Evolutionary conservation across 345 rosid species (phyloP).

Genomic region (Gossypium mustelinum): DNA sequence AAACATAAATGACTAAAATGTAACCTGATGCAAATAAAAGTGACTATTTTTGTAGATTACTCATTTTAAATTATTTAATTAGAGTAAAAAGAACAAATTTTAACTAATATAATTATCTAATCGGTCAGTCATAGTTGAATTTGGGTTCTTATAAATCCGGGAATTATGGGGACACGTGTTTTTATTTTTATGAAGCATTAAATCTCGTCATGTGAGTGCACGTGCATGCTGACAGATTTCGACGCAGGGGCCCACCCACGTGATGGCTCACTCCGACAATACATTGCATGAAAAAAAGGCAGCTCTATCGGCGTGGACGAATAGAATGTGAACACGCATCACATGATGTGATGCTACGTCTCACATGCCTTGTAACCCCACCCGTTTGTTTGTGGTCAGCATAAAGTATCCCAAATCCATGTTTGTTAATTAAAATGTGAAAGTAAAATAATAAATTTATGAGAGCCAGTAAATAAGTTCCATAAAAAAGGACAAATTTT

Average conservation of each 20-base stretch:
- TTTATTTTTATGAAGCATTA: background rate
- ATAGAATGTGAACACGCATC: slow-evolving; percentile 13
- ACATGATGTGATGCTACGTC: slow-evolving; percentile 9
- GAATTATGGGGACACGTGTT: slow-evolving; percentile 20
- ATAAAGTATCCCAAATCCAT: background rate
- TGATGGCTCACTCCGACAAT: slow-evolving; percentile 13
- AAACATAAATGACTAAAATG: too few species aligned
- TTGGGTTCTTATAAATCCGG: slow-evolving; percentile 26
- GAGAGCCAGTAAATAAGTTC: background rate
- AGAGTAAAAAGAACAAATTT: too few species aligned
- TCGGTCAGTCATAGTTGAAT: slow-evolving; percentile 30
- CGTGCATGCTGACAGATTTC: slow-evolving; percentile 45
- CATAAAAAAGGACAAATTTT: background rate
- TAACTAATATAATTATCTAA: background rate
- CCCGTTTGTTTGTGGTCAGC: background rate
- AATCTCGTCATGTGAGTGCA: slow-evolving; percentile 55
- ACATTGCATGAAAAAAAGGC: slow-evolving; percentile 3
- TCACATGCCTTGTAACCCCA: slow-evolving; percentile 21
- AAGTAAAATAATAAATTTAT: background rate
- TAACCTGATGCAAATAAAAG: too few species aligned
- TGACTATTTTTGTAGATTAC: too few species aligned
- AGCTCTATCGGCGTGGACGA: slow-evolving; percentile 24
- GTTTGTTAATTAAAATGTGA: background rate
- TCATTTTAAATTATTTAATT: too few species aligned
- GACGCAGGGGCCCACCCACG: slow-evolving; percentile 43